Conservation (phyloP, 1,284 basidiomycete species). For the Cerioporus squamosus region DNA sequence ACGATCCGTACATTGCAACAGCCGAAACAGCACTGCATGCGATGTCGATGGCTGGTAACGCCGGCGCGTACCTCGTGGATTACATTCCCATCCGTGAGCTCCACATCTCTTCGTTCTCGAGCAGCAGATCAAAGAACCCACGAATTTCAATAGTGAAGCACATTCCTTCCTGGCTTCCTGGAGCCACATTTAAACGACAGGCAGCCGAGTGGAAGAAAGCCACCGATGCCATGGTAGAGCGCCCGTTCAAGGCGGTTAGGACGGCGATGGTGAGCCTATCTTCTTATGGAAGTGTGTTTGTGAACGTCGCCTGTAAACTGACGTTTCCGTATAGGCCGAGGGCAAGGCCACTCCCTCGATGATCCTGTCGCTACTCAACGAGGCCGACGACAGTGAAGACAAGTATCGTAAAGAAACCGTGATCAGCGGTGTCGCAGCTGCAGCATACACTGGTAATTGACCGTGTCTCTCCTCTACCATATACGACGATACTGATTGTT, state of each 20-base stretch:
- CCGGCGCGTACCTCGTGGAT: conserved; percentile 32
- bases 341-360: conserved; percentile 26
- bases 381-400: conserved; percentile 19
- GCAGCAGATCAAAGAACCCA: background rate
- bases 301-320: background rate
- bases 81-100: conserved; percentile 31
- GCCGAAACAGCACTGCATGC: conserved; percentile 33
- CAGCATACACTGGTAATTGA: conserved; percentile 27
- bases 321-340: conserved; percentile 17
- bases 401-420: conserved; percentile 20
- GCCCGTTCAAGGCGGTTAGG: conserved; percentile 39
- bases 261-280: conserved; percentile 28
- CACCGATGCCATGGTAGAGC: conserved; percentile 33
- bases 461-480: background rate
- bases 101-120: background rate
- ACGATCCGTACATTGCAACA: conserved; percentile 34
- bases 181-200: conserved; percentile 51
- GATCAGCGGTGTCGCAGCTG: conserved; percentile 28
- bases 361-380: conserved; percentile 23
- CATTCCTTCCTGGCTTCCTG: conserved; percentile 51
- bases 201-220: conserved; percentile 43
- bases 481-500: background rate
- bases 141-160: conserved; percentile 36
- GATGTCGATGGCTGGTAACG: conserved; percentile 30
- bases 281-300: background rate